phyloP scores from a whole-genome alignment of 257 asterid species.

The Jacaranda mimosifolia region DNA sequence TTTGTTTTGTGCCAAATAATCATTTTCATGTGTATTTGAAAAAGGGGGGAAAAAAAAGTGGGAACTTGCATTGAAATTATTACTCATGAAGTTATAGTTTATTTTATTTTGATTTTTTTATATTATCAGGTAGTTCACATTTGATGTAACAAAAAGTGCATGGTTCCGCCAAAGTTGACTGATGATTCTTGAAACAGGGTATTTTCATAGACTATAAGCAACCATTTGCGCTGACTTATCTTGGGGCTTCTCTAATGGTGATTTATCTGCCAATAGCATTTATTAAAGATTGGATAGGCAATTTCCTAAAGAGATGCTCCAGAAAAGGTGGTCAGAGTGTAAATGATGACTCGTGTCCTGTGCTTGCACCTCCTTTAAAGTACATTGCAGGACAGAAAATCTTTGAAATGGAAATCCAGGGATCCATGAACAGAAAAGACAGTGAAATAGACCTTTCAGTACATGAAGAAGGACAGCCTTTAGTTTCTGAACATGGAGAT shows the following conservation, averaged over 20 bases:
- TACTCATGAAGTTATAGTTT: neutral
- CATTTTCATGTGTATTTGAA: neutral
- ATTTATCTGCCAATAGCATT: conserved; percentile 92
- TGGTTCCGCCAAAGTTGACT: neutral
- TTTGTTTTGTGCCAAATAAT: neutral
- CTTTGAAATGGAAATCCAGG: conserved; percentile 56
- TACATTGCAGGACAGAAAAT: conserved; percentile 62
- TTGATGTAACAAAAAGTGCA: no score
- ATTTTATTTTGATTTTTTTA: neutral
- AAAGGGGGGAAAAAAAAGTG: neutral
- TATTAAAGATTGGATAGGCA: conserved; percentile 71
- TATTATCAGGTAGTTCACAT: neutral
- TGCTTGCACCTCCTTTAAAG: conserved; percentile 63
- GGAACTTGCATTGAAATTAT: neutral
- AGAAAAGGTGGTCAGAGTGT: conserved; percentile 43
- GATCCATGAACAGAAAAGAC: conserved; percentile 66
- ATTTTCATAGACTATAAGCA: conserved; percentile 91
- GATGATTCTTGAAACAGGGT: conserved; percentile 60
- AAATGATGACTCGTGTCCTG: conserved; percentile 45
- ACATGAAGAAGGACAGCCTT: conserved; percentile 72
- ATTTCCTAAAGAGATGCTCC: conserved; percentile 58
- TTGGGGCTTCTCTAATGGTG: conserved; percentile 96
- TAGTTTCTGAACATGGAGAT: conserved; percentile 60
- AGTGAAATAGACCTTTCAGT: conserved; percentile 63
- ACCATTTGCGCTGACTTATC: conserved; percentile 98